A percentile compares a stretch with the other conserved stretches of the same genome.
phyloP scores from a whole-genome alignment of 2,329 filamentous ascomycete genomes.

The Sarocladiaceae sp. region DNA sequence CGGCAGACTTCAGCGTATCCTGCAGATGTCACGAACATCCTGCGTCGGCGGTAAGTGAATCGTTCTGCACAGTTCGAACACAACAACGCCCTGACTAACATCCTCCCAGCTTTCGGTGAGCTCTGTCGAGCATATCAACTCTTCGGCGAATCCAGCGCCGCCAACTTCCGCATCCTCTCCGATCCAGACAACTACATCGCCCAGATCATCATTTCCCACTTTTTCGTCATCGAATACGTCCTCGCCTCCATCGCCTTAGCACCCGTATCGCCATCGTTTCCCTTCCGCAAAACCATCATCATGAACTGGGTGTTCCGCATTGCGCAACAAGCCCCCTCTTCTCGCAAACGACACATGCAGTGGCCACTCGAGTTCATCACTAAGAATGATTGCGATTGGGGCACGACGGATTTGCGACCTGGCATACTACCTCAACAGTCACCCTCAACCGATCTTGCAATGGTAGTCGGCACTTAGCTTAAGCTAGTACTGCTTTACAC shows the following conservation, averaged over 20 bases:
- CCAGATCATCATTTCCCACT: slow-evolving; percentile 33
- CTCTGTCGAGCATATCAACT: slow-evolving; percentile 24
- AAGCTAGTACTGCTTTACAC: too few species aligned
- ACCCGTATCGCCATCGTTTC: slow-evolving; percentile 16
- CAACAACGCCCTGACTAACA: neutral
- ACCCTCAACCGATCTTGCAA: too few species aligned
- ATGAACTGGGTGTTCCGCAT: slow-evolving; percentile 20
- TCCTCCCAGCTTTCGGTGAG: slow-evolving; percentile 19
- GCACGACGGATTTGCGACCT: neutral
- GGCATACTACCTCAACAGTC: neutral
- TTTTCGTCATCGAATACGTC: slow-evolving; percentile 28
- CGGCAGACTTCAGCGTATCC: neutral
- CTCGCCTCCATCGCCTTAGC: slow-evolving; percentile 16
- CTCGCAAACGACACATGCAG: neutral
- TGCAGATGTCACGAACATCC: slow-evolving; percentile 17
- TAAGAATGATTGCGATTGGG: neutral
- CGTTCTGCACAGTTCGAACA: neutral
- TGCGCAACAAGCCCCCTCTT: neutral
- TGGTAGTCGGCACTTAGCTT: too few species aligned
- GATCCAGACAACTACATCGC: slow-evolving; percentile 24
- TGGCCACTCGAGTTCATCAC: neutral
- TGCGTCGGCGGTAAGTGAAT: slow-evolving; percentile 23
- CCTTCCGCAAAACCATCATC: slow-evolving; percentile 19
- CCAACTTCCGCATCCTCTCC: slow-evolving; percentile 28
- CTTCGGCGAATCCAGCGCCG: slow-evolving; percentile 20